Evolutionary conservation across 768 basidiomycete species (phyloP).

Genomic region (Nidularia pulvinata): DNA sequence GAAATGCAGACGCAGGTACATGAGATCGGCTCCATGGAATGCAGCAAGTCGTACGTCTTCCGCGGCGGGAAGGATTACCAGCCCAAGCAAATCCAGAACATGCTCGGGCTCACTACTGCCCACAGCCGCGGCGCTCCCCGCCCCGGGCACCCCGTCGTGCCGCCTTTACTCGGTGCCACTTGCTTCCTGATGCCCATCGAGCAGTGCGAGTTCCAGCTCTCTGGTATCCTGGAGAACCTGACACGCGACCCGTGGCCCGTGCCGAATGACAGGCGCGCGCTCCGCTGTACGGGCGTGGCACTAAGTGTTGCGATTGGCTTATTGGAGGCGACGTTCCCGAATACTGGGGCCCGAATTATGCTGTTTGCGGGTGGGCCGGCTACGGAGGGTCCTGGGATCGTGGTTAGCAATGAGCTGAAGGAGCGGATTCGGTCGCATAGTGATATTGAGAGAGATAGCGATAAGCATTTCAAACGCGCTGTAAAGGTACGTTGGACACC

Average conservation of each 20-base stretch:
- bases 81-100: slow-evolving; percentile 97
- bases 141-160: slow-evolving; percentile 81
- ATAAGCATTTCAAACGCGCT: slow-evolving; percentile 97
- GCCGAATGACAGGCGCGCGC: slow-evolving; percentile 88
- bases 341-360: slow-evolving; percentile 96
- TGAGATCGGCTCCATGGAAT: slow-evolving; percentile 95
- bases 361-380: slow-evolving; percentile 94
- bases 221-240: slow-evolving; percentile 87
- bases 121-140: slow-evolving; percentile 84
- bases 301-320: slow-evolving; percentile 92
- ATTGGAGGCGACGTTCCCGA: slow-evolving; percentile 93
- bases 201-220: slow-evolving; percentile 96
- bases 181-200: slow-evolving; percentile 91
- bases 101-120: slow-evolving; percentile 81
- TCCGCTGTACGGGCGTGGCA: slow-evolving; percentile 96
- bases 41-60: slow-evolving; percentile 99
- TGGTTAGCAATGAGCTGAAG: slow-evolving; percentile 92
- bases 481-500: slow-evolving; percentile 65
- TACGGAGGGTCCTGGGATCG: slow-evolving; percentile 97
- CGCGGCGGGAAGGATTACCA: slow-evolving; percentile 96
- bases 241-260: slow-evolving; percentile 97
- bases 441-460: slow-evolving; percentile 96
- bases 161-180: slow-evolving; percentile 80
- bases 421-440: slow-evolving; percentile 99
- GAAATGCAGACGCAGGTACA: slow-evolving; percentile 89